phyloP scores from a whole-genome alignment of 352 stramenopile species.

The Phytophthora agathidicida region DNA sequence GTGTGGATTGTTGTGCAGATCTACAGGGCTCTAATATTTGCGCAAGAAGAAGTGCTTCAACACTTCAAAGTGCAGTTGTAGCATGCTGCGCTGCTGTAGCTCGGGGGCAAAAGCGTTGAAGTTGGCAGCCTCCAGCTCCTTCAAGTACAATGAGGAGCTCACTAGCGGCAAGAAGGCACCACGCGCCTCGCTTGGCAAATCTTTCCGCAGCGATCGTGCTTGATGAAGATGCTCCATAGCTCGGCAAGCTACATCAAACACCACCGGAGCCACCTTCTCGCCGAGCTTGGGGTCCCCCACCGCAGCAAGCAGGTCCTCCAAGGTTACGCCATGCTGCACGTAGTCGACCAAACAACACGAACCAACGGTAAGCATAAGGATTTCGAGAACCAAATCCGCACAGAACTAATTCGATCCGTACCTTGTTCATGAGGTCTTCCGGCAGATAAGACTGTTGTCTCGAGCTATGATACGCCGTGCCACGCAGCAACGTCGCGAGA shows the following conservation, averaged over 20 bases:
- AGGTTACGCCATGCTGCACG: conserved; percentile 51
- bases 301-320: conserved; percentile 63
- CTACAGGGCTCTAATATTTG: conserved; percentile 60
- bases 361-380: conserved; percentile 29
- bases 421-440: conserved; percentile 79
- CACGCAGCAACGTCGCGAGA: conserved; percentile 83
- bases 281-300: conserved; percentile 65
- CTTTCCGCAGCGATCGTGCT: conserved; percentile 57
- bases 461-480: conserved; percentile 68
- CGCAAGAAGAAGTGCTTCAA: conserved; percentile 84
- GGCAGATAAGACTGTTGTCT: conserved; percentile 84
- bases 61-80: conserved; percentile 70
- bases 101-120: conserved; percentile 81
- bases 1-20: conserved; percentile 18
- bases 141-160: conserved; percentile 62
- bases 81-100: conserved; percentile 59
- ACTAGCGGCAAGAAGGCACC: conserved; percentile 79
- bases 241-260: conserved; percentile 89
- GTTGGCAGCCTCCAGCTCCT: conserved; percentile 71
- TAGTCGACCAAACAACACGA: conserved; percentile 17
- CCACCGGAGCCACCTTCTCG: conserved; percentile 75
- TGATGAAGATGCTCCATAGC: conserved; percentile 84
- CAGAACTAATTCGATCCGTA: conserved; percentile 24
- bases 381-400: conserved; percentile 22
- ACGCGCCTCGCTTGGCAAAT: conserved; percentile 58